Percentiles rank a stretch among this genome's conserved stretches.
These are phyloP conservation scores for Naegleria gruberi DNA, from an alignment of 208 protist genomes.

Conservation along the genomic window DNA sequence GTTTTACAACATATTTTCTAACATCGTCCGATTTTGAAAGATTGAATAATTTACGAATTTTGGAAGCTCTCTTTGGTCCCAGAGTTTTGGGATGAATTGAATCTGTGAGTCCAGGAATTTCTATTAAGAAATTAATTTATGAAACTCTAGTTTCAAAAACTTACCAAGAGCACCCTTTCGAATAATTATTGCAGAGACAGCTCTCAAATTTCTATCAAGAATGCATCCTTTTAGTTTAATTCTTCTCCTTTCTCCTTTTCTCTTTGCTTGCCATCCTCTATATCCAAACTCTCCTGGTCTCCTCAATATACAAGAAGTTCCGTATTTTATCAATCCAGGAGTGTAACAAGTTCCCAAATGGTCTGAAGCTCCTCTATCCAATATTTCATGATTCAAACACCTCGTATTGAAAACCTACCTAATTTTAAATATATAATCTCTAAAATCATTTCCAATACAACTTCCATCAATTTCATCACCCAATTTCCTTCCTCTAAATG, in stretches of 20 bases:
- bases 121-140: too few relatives aligned
- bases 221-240: constrained; percentile 98
- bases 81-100: constrained; percentile 73
- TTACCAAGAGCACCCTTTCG: constrained; percentile 89
- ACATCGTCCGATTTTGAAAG: constrained; percentile 91
- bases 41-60: constrained; percentile 98
- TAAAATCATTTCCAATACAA: constrained; percentile 72
- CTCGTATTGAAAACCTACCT: constrained; percentile 98
- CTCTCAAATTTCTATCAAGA: constrained; percentile 84
- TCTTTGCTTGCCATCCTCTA: constrained; percentile 65
- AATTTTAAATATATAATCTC: constrained; percentile 97
- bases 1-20: constrained; percentile 92
- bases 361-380: not conserved
- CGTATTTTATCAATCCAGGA: constrained; percentile 81
- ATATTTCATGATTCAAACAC: too few relatives aligned
- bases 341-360: not conserved
- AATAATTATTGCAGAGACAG: constrained; percentile 92
- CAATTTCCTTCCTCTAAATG: constrained; percentile 70
- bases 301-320: constrained; percentile 93
- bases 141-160: too few relatives aligned
- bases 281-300: constrained; percentile 72
- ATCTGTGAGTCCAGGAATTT: constrained; percentile 95
- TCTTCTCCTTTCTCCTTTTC: constrained; percentile 90
- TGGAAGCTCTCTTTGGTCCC: constrained; percentile 97
- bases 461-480: constrained; percentile 67